phyloP scores from a whole-genome alignment of 441 rosid species.

The Corymbia citriodora region DNA sequence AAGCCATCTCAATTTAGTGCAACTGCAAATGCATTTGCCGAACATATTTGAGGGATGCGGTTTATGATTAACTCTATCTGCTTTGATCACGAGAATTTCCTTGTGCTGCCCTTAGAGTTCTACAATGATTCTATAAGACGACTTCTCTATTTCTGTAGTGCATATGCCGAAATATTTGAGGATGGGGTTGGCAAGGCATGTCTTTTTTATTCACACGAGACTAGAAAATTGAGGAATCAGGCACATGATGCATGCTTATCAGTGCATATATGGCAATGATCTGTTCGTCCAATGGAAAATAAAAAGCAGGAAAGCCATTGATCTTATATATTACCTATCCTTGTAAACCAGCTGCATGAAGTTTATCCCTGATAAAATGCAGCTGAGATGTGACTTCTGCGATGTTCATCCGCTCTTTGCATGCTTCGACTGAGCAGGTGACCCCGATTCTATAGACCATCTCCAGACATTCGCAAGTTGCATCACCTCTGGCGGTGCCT shows the following conservation, averaged over 20 bases:
- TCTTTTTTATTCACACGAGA: neutral
- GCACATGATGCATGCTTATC: neutral
- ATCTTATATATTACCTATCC: neutral
- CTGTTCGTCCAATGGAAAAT: fast-evolving
- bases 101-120: neutral
- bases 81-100: neutral
- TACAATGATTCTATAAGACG: neutral
- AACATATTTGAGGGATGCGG: neutral
- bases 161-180: neutral
- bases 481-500: fast-evolving
- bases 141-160: neutral
- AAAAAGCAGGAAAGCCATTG: fast-evolving
- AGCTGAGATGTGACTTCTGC: fast-evolving
- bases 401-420: fast-evolving
- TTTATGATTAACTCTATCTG: fast-evolving
- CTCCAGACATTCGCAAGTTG: fast-evolving
- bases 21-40: no score
- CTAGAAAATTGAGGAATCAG: neutral
- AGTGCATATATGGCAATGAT: neutral
- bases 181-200: neutral
- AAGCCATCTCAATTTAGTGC: neutral
- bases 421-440: neutral
- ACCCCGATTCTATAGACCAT: neutral
- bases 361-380: neutral
- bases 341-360: neutral